Evolutionary conservation across 2,329 filamentous ascomycete species (phyloP), one percentile per base, ranked within the genome.

Genomic region (Dendryphion nanum): DNA sequence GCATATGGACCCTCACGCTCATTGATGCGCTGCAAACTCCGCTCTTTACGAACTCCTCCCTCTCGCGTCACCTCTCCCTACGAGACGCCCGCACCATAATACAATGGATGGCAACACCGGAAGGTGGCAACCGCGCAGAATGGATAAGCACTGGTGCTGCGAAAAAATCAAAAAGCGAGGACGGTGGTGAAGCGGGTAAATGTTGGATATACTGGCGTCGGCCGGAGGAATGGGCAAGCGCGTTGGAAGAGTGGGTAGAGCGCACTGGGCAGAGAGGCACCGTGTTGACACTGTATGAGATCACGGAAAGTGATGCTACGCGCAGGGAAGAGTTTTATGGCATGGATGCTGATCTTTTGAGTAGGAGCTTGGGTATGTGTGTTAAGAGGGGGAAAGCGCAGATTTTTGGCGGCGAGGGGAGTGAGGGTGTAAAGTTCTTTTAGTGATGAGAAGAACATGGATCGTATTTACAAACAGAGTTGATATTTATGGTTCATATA

Each of bases 341-440:
- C n/a, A 86, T 98, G 73, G 90, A 97, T 61, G 74, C 77, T 31
- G 87, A 89, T 17, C 66, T 95, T 45, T 75, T 98, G 57, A 78
- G 85, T 50, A 89, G 85, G 64, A 85, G 87, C 24, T 74, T 98
- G 33, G 78, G 80, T 43, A 75, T 93, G 34, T 75, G 96, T 33
- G 90, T 95, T 23, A 95, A 94, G 75, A 79, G 85, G 46, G 89
- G 89, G 51, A 95, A 86, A 69, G 91, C 90, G 12, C 91, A 97
- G 67, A 82, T 97, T 18, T 97, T 98, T 70, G 91, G 91, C 21
- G 79, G 81, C 37, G 89, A 91, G 56, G 63, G 61, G 18, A 86
- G 87, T 44, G 81, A 86, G 57, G 93, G 93, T 56, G 89, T 97
- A 49, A 98, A 98, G 72, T 97, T 98, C 72, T 97, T 97, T 63